phyloP scores from a whole-genome alignment of 192 early-diverging fungal species.

The Cladochytrium replicatum region DNA sequence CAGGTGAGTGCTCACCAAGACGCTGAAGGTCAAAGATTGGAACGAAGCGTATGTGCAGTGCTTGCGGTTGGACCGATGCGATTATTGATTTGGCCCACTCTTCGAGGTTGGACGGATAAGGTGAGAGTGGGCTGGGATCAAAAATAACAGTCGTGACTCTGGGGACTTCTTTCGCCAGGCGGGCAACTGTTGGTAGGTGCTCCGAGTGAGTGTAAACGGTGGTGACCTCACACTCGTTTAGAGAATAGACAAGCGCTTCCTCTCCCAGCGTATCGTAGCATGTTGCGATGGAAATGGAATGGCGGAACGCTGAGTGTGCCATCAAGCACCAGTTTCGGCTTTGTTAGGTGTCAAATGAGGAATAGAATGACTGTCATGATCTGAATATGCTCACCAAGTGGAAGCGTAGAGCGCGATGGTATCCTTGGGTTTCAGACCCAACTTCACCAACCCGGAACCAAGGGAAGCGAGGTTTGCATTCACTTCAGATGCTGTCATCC shows the following conservation, averaged over 20 bases:
- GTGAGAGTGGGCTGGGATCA: background rate
- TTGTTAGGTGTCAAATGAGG: background rate
- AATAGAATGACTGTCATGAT: no score
- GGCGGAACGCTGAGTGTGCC: background rate
- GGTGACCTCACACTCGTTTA: slow-evolving; percentile 66
- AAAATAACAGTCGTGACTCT: slow-evolving; percentile 19
- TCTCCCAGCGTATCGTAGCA: slow-evolving; percentile 70
- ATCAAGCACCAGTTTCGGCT: background rate
- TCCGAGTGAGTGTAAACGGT: slow-evolving; percentile 67
- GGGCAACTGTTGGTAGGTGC: slow-evolving; percentile 53
- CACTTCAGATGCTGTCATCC: slow-evolving; percentile 69
- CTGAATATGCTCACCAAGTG: slow-evolving; percentile 7
- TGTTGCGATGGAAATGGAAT: background rate
- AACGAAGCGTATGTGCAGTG: slow-evolving; percentile 46
- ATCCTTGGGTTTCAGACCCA: slow-evolving; percentile 26
- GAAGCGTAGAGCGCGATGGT: slow-evolving; percentile 35
- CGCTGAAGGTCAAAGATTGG: slow-evolving; percentile 53
- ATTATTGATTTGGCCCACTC: no score
- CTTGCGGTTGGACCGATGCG: no score
- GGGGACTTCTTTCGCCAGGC: slow-evolving; percentile 48
- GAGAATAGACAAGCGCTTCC: slow-evolving; percentile 72
- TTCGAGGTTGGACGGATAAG: no score
- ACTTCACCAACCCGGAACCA: slow-evolving; percentile 54
- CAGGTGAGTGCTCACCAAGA: slow-evolving; percentile 55
- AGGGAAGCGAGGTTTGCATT: slow-evolving; percentile 35